Evolutionary conservation across 805 yeast species (phyloP).

Genomic region (Candida corydali): DNA sequence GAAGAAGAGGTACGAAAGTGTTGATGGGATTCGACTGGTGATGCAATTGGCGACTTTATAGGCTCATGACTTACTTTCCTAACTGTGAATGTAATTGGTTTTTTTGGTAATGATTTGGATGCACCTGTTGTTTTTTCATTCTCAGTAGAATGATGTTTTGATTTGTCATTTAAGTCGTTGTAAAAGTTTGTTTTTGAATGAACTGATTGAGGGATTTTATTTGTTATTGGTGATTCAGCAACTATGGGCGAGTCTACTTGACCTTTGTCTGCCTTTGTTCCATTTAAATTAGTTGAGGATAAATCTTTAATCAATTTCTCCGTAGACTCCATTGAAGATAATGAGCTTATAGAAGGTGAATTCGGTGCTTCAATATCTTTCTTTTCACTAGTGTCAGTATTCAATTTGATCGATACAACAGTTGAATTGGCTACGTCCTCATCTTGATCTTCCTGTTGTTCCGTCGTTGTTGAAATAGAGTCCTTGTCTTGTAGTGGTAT

Average conservation of each 20-base stretch:
- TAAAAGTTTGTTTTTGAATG: slow-evolving; percentile 9
- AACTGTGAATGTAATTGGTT: slow-evolving; percentile 31
- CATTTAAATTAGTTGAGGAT: slow-evolving; percentile 11
- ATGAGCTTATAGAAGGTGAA: slow-evolving; percentile 17
- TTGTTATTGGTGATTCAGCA: neutral
- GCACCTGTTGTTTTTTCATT: neutral
- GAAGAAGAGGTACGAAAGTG: neutral
- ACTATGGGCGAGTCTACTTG: neutral
- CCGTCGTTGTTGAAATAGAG: neutral
- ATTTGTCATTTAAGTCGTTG: slow-evolving; percentile 2
- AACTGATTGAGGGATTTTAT: slow-evolving; percentile 7
- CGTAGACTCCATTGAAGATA: slow-evolving; percentile 23
- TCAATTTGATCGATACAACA: slow-evolving; percentile 1
- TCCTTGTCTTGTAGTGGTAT: neutral
- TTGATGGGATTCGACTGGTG: slow-evolving; percentile 2
- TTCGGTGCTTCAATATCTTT: no score
- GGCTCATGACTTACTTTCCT: slow-evolving; percentile 29
- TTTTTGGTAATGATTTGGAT: slow-evolving; percentile 11
- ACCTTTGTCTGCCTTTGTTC: neutral
- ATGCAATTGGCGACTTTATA: slow-evolving; percentile 12
- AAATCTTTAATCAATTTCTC: slow-evolving; percentile 19
- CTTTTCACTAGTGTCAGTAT: neutral
- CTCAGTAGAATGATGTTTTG: neutral
- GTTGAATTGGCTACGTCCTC: slow-evolving; percentile 2
- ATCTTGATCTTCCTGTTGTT: neutral